Evolutionary conservation across 1,284 basidiomycete genomes (phyloP).

Genomic region (Xanthoconium separans): DNA sequence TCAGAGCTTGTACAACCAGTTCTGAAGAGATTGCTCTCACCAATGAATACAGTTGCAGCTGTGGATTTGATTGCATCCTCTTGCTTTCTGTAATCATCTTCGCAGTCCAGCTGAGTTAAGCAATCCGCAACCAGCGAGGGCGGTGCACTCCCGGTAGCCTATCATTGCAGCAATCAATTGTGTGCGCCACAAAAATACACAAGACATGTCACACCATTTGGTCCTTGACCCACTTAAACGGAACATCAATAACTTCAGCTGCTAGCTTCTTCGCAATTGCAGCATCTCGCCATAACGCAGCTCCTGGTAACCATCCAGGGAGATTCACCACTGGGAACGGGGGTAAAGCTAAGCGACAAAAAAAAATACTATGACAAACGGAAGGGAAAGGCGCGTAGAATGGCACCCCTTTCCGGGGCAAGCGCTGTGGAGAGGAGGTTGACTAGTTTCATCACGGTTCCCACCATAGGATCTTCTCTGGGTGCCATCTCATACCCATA

Average conservation of each 20-base stretch:
- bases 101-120: slow-evolving; percentile 15
- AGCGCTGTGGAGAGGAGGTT: slow-evolving; percentile 21
- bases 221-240: too few species aligned
- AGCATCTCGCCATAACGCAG: slow-evolving; percentile 36
- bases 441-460: slow-evolving; percentile 15
- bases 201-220: not conserved
- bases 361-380: slow-evolving; percentile 14
- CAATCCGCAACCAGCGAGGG: slow-evolving; percentile 28
- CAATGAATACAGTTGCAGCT: slow-evolving; percentile 24
- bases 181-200: not conserved
- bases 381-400: slow-evolving; percentile 24
- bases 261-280: slow-evolving; percentile 10
- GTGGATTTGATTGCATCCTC: slow-evolving; percentile 26
- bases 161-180: not conserved
- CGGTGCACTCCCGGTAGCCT: slow-evolving; percentile 19
- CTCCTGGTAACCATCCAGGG: slow-evolving; percentile 43
- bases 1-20: not conserved
- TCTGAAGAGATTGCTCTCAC: slow-evolving; percentile 7
- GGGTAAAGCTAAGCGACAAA: not conserved
- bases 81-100: slow-evolving; percentile 12
- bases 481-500: slow-evolving; percentile 22
- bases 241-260: slow-evolving; percentile 5
- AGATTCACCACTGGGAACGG: slow-evolving; percentile 36
- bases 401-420: slow-evolving; percentile 17
- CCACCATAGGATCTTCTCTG: slow-evolving; percentile 25